Evolutionary conservation across 805 yeast species (phyloP).

Genomic region (Cyberlindnera mississippiensis): DNA sequence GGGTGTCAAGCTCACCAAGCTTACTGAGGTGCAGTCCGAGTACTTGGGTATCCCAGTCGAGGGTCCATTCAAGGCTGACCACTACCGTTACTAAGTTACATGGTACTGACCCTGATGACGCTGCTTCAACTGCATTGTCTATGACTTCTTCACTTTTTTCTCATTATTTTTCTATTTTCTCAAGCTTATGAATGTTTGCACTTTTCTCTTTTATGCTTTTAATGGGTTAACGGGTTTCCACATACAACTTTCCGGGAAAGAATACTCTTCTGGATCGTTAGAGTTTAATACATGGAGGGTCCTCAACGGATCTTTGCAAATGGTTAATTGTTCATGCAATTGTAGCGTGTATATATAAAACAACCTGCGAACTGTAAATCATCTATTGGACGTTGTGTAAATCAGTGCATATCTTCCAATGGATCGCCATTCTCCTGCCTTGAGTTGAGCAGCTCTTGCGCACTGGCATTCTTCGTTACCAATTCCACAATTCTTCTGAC

Average conservation of each 20-base stretch:
- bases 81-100: slow-evolving; percentile 82
- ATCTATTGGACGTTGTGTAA: too few relatives aligned
- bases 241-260: not conserved
- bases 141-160: slow-evolving; percentile 1
- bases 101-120: not conserved
- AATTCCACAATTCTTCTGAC: slow-evolving; percentile 86
- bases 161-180: not conserved
- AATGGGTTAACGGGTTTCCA: slow-evolving; percentile 2
- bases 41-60: slow-evolving; percentile 87
- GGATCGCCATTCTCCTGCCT: slow-evolving; percentile 22
- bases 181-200: slow-evolving; percentile 2
- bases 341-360: not conserved
- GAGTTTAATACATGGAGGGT: slow-evolving; percentile 2
- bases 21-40: slow-evolving; percentile 80
- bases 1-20: slow-evolving; percentile 80
- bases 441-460: slow-evolving; percentile 44
- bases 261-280: not conserved
- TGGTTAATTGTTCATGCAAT: not conserved
- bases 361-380: not conserved
- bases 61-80: slow-evolving; percentile 98
- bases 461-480: slow-evolving; percentile 78
- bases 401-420: slow-evolving; percentile 1
- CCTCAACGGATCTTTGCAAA: slow-evolving; percentile 4
- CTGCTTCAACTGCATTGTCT: slow-evolving; percentile 5
- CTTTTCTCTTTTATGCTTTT: not conserved